These are phyloP conservation scores for Pichia sp. DNA, from an alignment of 1,139 yeast genomes.

Conservation along the genomic window DNA sequence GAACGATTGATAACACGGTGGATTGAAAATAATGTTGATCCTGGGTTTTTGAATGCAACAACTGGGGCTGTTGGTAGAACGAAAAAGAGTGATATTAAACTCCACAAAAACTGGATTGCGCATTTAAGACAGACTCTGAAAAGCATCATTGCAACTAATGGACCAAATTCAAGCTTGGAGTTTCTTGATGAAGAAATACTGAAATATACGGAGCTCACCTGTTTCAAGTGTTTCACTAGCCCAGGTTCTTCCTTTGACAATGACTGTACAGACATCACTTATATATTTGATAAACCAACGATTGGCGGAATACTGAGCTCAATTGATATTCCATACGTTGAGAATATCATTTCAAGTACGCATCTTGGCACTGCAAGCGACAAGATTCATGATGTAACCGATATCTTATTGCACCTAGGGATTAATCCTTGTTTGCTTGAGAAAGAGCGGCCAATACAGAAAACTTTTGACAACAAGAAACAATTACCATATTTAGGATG, in stretches of 20 bases:
- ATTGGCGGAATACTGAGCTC: neutral
- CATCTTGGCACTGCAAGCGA: no score
- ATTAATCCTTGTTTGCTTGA: slow-evolving; percentile 2
- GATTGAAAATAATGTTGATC: neutral
- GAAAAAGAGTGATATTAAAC: no score
- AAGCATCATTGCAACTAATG: no score
- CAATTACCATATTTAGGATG: slow-evolving; percentile 12
- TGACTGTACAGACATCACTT: neutral
- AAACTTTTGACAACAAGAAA: slow-evolving; percentile 13
- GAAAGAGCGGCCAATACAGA: neutral
- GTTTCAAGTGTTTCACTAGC: neutral
- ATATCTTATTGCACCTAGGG: slow-evolving; percentile 1
- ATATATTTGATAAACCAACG: neutral
- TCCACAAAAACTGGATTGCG: no score
- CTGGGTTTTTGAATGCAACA: neutral
- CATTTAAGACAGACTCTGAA: no score
- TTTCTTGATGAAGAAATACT: no score
- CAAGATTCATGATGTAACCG: no score
- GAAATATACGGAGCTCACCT: no score
- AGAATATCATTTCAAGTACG: neutral
- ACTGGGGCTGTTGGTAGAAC: no score
- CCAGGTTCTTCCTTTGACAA: neutral
- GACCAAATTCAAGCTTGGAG: no score
- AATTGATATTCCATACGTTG: slow-evolving; percentile 5
- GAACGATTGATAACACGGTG: neutral